phyloP scores from a whole-genome alignment of 192 early-diverging fungal genomes.

The Pilobolus umbonatus region DNA sequence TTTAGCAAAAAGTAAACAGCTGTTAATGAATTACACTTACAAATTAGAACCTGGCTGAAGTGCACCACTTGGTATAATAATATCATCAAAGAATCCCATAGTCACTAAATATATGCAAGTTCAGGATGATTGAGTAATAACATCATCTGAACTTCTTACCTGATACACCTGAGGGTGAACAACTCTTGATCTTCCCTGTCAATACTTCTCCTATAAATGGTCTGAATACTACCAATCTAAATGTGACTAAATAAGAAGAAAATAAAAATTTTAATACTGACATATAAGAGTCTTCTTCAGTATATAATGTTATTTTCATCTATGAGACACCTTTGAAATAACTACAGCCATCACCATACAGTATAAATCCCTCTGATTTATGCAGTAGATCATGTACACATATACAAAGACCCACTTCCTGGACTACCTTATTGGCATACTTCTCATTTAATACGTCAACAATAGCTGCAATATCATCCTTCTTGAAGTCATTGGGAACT shows the following conservation, averaged over 20 bases:
- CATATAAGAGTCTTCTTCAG: too few relatives aligned
- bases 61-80: slow-evolving; percentile 63
- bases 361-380: slow-evolving; percentile 81
- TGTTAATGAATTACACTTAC: slow-evolving; percentile 33
- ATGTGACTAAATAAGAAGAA: too few relatives aligned
- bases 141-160: slow-evolving; percentile 38
- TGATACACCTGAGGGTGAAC: slow-evolving; percentile 62
- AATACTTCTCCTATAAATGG: slow-evolving; percentile 89
- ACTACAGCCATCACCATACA: slow-evolving; percentile 76
- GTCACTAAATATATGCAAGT: slow-evolving; percentile 48
- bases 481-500: slow-evolving; percentile 72
- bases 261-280: slow-evolving; percentile 6
- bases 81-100: slow-evolving; percentile 91
- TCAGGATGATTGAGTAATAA: background rate
- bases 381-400: slow-evolving; percentile 74
- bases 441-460: slow-evolving; percentile 87
- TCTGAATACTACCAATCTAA: slow-evolving; percentile 84
- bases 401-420: slow-evolving; percentile 89
- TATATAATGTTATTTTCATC: too few relatives aligned
- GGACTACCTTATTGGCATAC: slow-evolving; percentile 91
- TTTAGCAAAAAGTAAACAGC: slow-evolving; percentile 3
- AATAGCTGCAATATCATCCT: slow-evolving; percentile 70
- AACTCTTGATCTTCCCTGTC: slow-evolving; percentile 70
- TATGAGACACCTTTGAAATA: slow-evolving; percentile 71
- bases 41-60: slow-evolving; percentile 64